These are phyloP conservation scores for Orbilia blumenaviensis DNA, from an alignment of 2,329 filamentous ascomycete genomes.

Conservation along the genomic window DNA sequence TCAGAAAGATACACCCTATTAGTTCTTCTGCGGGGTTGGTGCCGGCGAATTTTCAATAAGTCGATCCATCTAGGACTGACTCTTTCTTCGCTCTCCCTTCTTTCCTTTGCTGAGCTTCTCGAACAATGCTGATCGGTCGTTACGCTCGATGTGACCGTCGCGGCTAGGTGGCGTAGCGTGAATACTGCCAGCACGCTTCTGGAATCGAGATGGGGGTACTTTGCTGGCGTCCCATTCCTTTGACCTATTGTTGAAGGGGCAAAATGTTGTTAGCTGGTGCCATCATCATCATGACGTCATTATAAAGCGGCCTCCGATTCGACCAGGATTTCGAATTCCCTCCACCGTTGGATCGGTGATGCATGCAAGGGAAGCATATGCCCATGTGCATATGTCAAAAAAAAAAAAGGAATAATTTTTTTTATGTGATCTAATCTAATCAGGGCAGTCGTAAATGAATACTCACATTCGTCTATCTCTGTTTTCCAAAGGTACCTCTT, in stretches of 20 bases:
- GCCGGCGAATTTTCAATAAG: conserved; percentile 49
- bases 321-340: neutral
- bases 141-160: conserved; percentile 71
- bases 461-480: conserved; percentile 48
- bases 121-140: conserved; percentile 70
- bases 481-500: conserved; percentile 11
- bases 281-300: conserved; percentile 51
- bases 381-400: neutral
- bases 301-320: conserved; percentile 10
- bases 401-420: neutral
- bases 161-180: conserved; percentile 72
- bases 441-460: too few relatives aligned
- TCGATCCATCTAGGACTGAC: conserved; percentile 52
- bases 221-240: conserved; percentile 68
- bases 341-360: neutral
- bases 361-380: neutral
- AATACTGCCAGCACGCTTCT: conserved; percentile 75
- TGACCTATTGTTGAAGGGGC: conserved; percentile 55
- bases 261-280: conserved; percentile 6
- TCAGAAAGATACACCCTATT: conserved; percentile 5
- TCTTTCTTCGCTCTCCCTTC: conserved; percentile 50
- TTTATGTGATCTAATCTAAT: neutral
- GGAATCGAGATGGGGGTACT: conserved; percentile 73
- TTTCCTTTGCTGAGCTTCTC: conserved; percentile 61
- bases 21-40: conserved; percentile 42